Conservation (phyloP, 805 yeast species). For the Lipomyces sp. region DNA sequence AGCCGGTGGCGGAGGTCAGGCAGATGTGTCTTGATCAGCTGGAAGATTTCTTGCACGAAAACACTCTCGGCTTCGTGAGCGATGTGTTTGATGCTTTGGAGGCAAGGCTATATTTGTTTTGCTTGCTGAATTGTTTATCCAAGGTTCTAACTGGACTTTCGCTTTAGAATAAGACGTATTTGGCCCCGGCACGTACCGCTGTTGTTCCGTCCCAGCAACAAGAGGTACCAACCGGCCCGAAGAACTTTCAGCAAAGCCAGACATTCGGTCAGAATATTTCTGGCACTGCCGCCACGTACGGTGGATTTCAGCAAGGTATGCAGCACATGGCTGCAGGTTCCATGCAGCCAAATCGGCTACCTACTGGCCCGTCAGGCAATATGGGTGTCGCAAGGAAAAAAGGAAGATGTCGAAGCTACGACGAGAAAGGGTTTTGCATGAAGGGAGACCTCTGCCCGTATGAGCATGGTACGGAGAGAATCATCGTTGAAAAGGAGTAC, state of each 20-base stretch:
- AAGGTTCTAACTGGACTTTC: not conserved
- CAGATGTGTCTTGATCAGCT: slow-evolving; percentile 39
- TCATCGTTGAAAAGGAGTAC: slow-evolving; percentile 7
- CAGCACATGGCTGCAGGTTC: too few species aligned
- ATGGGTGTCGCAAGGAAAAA: not conserved
- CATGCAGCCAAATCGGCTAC: too few species aligned
- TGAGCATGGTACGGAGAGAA: slow-evolving; percentile 26
- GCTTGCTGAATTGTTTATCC: not conserved
- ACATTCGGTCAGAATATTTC: too few species aligned
- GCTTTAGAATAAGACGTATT: not conserved
- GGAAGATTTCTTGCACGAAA: slow-evolving; percentile 42
- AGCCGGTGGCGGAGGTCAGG: slow-evolving; percentile 38
- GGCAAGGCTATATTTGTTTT: too few species aligned
- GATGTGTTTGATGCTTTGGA: slow-evolving; percentile 38
- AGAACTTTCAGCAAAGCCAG: too few species aligned
- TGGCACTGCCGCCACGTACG: too few species aligned
- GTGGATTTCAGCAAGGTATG: too few species aligned
- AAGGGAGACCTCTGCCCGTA: slow-evolving; percentile 29
- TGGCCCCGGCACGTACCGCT: not conserved
- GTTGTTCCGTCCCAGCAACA: too few species aligned
- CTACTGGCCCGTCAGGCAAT: too few species aligned
- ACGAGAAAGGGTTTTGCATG: slow-evolving; percentile 26
- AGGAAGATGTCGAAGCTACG: slow-evolving; percentile 24
- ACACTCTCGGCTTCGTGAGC: slow-evolving; percentile 35
- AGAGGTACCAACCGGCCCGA: too few species aligned